A percentile compares a stretch with the other conserved stretches of the same genome.
phyloP scores from a whole-genome alignment of 2,329 filamentous ascomycete species.

The Cladosporium sphaerospermum region DNA sequence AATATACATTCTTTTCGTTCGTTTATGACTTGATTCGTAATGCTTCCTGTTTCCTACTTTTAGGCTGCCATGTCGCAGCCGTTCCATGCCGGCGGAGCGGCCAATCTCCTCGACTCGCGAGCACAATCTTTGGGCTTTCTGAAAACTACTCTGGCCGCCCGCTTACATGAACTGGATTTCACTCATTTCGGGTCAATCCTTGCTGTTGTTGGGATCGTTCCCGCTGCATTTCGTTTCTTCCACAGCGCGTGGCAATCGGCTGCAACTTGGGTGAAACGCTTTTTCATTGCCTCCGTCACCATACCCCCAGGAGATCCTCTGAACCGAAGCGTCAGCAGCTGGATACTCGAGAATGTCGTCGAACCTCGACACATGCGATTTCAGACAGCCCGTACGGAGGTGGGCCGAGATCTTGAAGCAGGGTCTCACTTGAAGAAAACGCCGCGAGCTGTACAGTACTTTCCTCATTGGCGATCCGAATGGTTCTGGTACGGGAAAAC shows the following conservation, averaged over 20 bases:
- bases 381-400: constrained; percentile 19
- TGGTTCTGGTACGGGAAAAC: constrained; percentile 19
- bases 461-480: constrained; percentile 19
- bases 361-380: constrained; percentile 18
- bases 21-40: not conserved
- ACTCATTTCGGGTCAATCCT: constrained; percentile 22
- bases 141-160: constrained; percentile 13
- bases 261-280: constrained; percentile 18
- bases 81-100: constrained; percentile 18
- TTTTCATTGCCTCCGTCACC: constrained; percentile 21
- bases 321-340: constrained; percentile 21
- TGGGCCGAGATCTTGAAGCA: constrained; percentile 17
- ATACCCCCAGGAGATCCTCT: constrained; percentile 20
- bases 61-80: constrained; percentile 13
- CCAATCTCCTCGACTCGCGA: constrained; percentile 12
- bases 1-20: not conserved
- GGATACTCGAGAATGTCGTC: constrained; percentile 21
- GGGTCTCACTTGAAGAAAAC: constrained; percentile 20
- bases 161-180: constrained; percentile 18
- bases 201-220: constrained; percentile 18
- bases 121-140: constrained; percentile 14
- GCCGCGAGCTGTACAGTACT: constrained; percentile 18
- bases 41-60: constrained; percentile 1
- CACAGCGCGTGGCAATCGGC: constrained; percentile 17
- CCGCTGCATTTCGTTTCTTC: constrained; percentile 16